Evolutionary conservation across 176 grass and related monocot genomes (phyloP).

Genomic region (Saccharum spontaneum): DNA sequence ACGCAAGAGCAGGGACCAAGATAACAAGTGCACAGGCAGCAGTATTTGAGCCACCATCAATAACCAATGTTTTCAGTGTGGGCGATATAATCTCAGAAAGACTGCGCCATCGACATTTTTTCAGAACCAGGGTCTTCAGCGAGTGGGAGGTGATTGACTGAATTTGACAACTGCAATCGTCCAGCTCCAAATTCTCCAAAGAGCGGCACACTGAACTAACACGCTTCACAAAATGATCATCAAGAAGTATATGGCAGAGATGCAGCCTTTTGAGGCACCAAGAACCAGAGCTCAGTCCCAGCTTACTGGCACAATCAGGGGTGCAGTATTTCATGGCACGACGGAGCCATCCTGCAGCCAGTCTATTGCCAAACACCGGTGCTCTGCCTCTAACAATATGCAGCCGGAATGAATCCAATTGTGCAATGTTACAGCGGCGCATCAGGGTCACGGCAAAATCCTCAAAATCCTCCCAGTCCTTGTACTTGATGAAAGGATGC

Average conservation of each 20-base stretch:
- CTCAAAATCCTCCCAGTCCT: neutral
- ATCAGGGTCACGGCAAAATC: neutral
- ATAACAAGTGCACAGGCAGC: neutral
- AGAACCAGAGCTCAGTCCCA: neutral
- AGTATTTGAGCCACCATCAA: neutral
- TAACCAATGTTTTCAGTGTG: conserved; percentile 11
- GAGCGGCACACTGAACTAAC: neutral
- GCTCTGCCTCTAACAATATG: neutral
- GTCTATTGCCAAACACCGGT: neutral
- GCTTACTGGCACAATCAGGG: neutral
- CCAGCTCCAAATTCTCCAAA: conserved; percentile 17
- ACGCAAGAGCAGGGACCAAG: neutral
- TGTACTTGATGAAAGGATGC: neutral
- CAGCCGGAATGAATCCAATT: neutral
- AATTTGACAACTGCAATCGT: neutral
- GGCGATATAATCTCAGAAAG: neutral
- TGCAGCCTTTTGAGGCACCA: conserved; percentile 16
- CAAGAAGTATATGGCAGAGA: neutral
- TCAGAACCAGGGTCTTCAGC: neutral
- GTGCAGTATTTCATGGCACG: neutral
- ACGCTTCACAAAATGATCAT: neutral
- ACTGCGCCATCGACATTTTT: neutral
- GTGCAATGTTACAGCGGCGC: neutral
- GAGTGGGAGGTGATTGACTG: neutral
- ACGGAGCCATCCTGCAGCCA: neutral